Evolutionary conservation across 441 rosid species (phyloP).

Genomic region (Francoa sonchifolia): DNA sequence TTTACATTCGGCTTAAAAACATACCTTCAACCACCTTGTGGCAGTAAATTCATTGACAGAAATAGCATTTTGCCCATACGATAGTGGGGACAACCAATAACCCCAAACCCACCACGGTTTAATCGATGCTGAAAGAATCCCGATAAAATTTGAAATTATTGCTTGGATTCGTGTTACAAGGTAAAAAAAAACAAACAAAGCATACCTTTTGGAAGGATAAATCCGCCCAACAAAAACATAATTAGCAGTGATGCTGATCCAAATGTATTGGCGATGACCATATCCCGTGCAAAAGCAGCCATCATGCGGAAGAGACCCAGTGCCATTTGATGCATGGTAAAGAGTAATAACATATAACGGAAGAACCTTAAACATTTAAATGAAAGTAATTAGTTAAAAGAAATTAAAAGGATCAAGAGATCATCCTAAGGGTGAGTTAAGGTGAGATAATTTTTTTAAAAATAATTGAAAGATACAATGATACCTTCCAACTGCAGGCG

Average conservation of each 20-base stretch:
- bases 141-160: conserved; percentile 5
- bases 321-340: conserved; percentile 85
- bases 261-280: conserved; percentile 79
- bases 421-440: background rate
- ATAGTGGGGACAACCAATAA: conserved; percentile 77
- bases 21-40: conserved; percentile 65
- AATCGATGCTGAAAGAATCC: conserved; percentile 36
- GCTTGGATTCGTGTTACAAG: conserved; percentile 2
- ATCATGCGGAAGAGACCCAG: conserved; percentile 71
- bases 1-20: conserved; percentile 5
- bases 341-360: conserved; percentile 52
- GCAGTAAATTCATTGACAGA: conserved; percentile 81
- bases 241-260: conserved; percentile 56
- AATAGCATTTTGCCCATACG: conserved; percentile 72
- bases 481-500: conserved; percentile 65
- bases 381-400: conserved; percentile 1
- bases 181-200: background rate
- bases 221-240: conserved; percentile 79
- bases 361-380: conserved; percentile 37
- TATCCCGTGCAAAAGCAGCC: conserved; percentile 74
- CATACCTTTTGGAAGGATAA: conserved; percentile 74
- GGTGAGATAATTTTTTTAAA: too few relatives aligned
- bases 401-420: conserved; percentile 3
- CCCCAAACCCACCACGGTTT: conserved; percentile 95
- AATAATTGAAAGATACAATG: too few relatives aligned